phyloP scores from a whole-genome alignment of 2,329 filamentous ascomycete species.

The Colletotrichum musicola region DNA sequence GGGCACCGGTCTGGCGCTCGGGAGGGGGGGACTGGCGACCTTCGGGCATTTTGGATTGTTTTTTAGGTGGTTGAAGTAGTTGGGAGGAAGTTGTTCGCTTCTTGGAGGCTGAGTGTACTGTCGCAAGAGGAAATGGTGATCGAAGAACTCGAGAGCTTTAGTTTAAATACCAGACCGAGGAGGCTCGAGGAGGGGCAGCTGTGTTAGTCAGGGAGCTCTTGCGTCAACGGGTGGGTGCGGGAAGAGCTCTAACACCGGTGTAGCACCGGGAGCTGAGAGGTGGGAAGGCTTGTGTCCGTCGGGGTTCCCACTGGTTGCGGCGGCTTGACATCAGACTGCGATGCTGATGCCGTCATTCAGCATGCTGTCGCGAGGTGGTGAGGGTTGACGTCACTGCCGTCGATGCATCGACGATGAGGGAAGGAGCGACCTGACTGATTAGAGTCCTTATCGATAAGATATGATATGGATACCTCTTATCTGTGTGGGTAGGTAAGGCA shows the following conservation, averaged over 20 bases:
- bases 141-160: not conserved
- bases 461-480: not conserved
- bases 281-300: not conserved
- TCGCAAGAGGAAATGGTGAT: not conserved
- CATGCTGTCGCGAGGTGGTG: slow-evolving; percentile 2
- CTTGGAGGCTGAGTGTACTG: not conserved
- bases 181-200: slow-evolving; percentile 11
- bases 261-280: not conserved
- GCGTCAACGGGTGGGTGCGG: slow-evolving; percentile 19
- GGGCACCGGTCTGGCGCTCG: slow-evolving; percentile 73
- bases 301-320: slow-evolving; percentile 24
- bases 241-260: not conserved
- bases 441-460: slow-evolving; percentile 24
- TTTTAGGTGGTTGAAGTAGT: slow-evolving; percentile 8
- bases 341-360: slow-evolving; percentile 37
- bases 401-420: not conserved
- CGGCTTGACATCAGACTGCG: slow-evolving; percentile 36
- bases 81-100: not conserved
- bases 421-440: not conserved
- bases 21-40: slow-evolving; percentile 85
- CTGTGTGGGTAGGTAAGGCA: not conserved
- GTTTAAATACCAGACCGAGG: slow-evolving; percentile 22
- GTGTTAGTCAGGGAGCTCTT: slow-evolving; percentile 24
- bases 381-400: slow-evolving; percentile 32
- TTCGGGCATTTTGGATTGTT: slow-evolving; percentile 71